Base-by-base conservation (phyloP, 306 rosid genomes). In the Sindora glabra region DNA sequence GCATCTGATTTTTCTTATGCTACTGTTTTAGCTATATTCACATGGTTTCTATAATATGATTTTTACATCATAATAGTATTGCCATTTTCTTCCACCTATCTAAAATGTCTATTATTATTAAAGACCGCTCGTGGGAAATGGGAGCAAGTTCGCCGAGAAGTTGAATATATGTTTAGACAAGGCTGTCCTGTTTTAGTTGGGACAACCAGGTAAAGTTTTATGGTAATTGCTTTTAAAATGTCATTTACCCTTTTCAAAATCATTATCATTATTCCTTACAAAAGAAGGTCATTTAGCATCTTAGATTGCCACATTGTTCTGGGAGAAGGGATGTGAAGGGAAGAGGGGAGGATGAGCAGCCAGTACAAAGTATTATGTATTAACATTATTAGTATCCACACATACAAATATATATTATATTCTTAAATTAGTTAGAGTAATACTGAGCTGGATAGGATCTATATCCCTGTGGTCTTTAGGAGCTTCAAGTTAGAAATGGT, bases 131-230 rank as follows among this genome's bases (percentile, higher is more conserved):
- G 80, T 18, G 98, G 98, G 22, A 92, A 92, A 78, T 92, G 98
- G 98, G 88, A 92, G 70, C 82, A 81, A 66, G 96, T 81, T 74
- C 94, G 94, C 56, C 83, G 72, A 56, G 98, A 92, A 78, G 98
- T 88, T 73, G 90, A 89, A 50, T 57, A 77, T 75, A 92, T 92
- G 95, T 92, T 92, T 67, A 74, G 79, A 75, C 86, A 79, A 80
- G 94, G 98, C 22, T 88, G 94, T 22, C 98, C 96, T 70, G 90
- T 92, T 73, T 83, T 92, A 69, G 98, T 92, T 65, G 98, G 98
- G 63, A 92, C 92, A 48, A 92, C 98, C 48, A 88, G 98, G 98
- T 92, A 78, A 64, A n/a, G n/a, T 33, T 48, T 63, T 56, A 5
- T 75, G 70, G 50, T 42, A 22, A 18, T 37, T 51, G 22, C 50